Evolutionary conservation across 768 basidiomycete genomes (phyloP), one percentile per base, ranked within the genome.

Genomic region (Leccinum broughii): DNA sequence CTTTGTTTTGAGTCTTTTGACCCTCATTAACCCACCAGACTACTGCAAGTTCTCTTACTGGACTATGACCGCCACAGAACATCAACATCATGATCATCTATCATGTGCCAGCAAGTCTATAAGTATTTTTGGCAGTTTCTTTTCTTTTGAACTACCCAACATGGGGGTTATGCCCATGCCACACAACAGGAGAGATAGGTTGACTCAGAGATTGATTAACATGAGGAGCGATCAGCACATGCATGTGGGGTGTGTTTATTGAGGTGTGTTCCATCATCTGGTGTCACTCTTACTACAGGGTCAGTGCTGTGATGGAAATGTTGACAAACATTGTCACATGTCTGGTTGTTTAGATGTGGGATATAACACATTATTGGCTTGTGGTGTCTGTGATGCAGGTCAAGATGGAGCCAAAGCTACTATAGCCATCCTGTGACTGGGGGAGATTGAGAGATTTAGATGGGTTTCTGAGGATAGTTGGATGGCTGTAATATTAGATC

Each of bases 341-440:
- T 6, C 8, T 26, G 28, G 11, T 13, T 7, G 20, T n/a, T 30
- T 9, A 81, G 81, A 74, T 82, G 24, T 81, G 78, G 79, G 75
- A 82, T 35, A 62, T 59, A 30, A 66, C 63, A 22, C 75, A 79
- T 35, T 71, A 70, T 60, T 71, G 76, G 30, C 64, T 82, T 20
- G 70, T 82, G 17, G 80, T 79, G 44, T 77, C 79, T 41, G 80
- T 76, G 2, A 73, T 75, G 22, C 81, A 81, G 51, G 63, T 77
- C 53, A 72, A 74, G 57, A 78, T 80, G 78, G 60, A 64, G n/a
- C 15, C 59, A 30, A 30, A 30, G 28, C 28, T 30, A 30, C 59
- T 70, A 20, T 70, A 35, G 64, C 22, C 14, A 41, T 15, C 39
- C 39, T 41, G 3, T 3, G 39, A 41, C 39, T 41, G 34, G 35